Evolutionary conservation across 495 filamentous ascomycete species (phyloP), one percentile per base, ranked within the genome.

Genomic region (Talaromyces adpressus): DNA sequence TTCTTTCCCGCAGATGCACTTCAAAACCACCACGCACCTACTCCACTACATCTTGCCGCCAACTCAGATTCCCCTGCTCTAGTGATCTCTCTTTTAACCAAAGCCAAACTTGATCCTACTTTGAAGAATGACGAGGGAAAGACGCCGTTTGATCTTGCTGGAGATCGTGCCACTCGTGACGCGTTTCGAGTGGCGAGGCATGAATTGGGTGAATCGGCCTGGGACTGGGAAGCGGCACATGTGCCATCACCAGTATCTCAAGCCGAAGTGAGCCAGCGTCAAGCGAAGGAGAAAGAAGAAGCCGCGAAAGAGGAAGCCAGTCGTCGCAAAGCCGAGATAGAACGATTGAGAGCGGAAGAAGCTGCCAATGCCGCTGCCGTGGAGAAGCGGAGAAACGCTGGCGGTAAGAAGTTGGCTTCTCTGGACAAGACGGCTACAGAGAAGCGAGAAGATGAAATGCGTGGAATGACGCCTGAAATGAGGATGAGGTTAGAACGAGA

Each of bases 151-250:
- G 91, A 95, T 47, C 82, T 98, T 4, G 85, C 91, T 9, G 91
- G 95, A 32, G 91, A 98, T 71, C 84, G 93, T 2, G 77, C 87
- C 3, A 96, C 92, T 0, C 85, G 94, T 1, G 93, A 98, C 68
- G 91, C 92, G 4, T 98, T 98, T 78, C 89, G 95, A 3, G 82
- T 97, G 23, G 91, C 92, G 0, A 87, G 94, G 8, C 79, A 82
- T 53, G 89, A 93, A 68, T 79, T 97, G 1, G 93, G 92, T 2
- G 92, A 94, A 69, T 66, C 68, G 0, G 74, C 72, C 61, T 97
- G 90, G 90, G 82, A 92, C 71, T 98, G 95, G 95, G 82, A 87
- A 2, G 75, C 72, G 1, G 88, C 91, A 2, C 79, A 81, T 20
- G 85, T 98, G 0, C 92, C 93, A 1, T 69, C 85, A 0, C 77